A percentile compares a stretch with the other conserved stretches of the same genome.
phyloP scores from a whole-genome alignment of 1,139 yeast species.

The Yamadazyma friedrichii region DNA sequence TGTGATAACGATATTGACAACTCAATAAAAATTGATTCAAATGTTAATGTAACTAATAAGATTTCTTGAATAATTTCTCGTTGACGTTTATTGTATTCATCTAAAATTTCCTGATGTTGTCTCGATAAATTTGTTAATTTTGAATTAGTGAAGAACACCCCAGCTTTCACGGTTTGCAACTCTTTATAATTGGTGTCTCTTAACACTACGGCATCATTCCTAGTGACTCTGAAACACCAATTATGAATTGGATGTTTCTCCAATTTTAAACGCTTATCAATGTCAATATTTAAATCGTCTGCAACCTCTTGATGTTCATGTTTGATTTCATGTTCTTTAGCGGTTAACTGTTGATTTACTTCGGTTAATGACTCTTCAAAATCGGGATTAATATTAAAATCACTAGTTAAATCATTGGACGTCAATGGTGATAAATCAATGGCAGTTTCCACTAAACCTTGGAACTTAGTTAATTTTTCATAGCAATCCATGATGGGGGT shows the following conservation, averaged over 20 bases:
- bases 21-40: conserved; percentile 71
- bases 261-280: conserved; percentile 82
- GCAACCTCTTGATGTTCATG: conserved; percentile 63
- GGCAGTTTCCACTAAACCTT: conserved; percentile 88
- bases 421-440: conserved; percentile 83
- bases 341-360: conserved; percentile 57
- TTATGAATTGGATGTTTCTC: conserved; percentile 88
- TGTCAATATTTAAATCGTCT: conserved; percentile 75
- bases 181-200: conserved; percentile 71
- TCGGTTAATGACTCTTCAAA: conserved; percentile 74
- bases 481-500: conserved; percentile 51
- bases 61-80: conserved; percentile 78
- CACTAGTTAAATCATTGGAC: conserved; percentile 48
- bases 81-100: conserved; percentile 73
- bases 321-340: conserved; percentile 54
- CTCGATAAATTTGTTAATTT: conserved; percentile 59
- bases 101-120: conserved; percentile 57
- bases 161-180: conserved; percentile 89
- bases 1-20: conserved; percentile 65
- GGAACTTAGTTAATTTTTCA: conserved; percentile 59
- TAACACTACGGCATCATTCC: conserved; percentile 81
- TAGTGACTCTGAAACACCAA: conserved; percentile 89
- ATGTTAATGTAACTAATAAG: conserved; percentile 74
- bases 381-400: conserved; percentile 84
- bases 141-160: conserved; percentile 82